These are phyloP conservation scores for Globisporangium cystogenes DNA, from an alignment of 352 stramenopile genomes.

Conservation along the genomic window DNA sequence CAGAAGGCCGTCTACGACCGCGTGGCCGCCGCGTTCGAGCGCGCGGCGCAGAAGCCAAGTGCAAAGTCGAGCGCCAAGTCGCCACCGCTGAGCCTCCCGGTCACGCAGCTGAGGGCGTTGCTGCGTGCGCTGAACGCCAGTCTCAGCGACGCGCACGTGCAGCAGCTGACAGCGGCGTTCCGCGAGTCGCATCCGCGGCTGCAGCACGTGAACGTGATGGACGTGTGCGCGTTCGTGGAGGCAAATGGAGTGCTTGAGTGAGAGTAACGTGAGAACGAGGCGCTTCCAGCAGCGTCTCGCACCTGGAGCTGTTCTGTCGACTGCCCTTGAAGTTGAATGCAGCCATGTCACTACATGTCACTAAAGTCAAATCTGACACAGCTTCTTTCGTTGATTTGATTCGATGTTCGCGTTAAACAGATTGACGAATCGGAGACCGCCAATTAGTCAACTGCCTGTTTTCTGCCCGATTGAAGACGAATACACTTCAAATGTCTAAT, in stretches of 20 bases:
- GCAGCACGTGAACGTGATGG: slow-evolving; percentile 56
- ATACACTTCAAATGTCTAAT: too few species aligned
- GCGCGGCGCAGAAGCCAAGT: slow-evolving; percentile 13
- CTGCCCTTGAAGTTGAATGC: too few species aligned
- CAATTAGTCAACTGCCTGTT: too few species aligned
- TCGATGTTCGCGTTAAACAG: too few species aligned
- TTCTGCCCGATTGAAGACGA: too few species aligned
- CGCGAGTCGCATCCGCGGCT: slow-evolving; percentile 26
- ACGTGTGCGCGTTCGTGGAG: slow-evolving; percentile 50
- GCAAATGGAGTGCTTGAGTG: slow-evolving; percentile 6
- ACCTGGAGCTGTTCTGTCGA: too few species aligned
- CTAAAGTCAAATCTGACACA: too few species aligned
- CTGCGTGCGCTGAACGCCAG: slow-evolving; percentile 29
- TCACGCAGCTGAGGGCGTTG: slow-evolving; percentile 34
- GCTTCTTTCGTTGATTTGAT: too few species aligned
- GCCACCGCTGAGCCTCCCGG: slow-evolving; percentile 29
- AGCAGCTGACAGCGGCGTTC: slow-evolving; percentile 24
- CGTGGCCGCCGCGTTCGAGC: slow-evolving; percentile 36
- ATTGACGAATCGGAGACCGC: too few species aligned
- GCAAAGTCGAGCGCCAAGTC: slow-evolving; percentile 7
- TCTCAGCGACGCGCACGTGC: slow-evolving; percentile 25
- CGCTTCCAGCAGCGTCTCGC: too few species aligned
- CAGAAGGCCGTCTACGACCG: slow-evolving; percentile 46
- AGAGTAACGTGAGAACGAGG: too few species aligned
- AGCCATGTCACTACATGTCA: too few species aligned